phyloP scores from a whole-genome alignment of 306 rosid species.

The Gastrolobium bilobum region DNA sequence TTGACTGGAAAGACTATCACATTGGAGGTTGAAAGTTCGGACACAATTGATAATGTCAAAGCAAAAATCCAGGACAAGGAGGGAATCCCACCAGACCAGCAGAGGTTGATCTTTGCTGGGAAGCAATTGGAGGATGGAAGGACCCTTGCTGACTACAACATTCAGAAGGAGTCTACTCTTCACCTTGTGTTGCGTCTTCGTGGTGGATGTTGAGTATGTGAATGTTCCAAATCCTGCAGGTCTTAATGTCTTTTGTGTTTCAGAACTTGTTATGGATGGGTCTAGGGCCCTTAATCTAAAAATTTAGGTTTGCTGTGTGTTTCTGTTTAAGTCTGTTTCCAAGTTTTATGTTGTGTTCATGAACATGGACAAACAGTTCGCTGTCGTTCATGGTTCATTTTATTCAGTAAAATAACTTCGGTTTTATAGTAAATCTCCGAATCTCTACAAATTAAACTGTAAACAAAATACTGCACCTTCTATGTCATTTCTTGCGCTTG shows the following conservation, averaged over 20 bases:
- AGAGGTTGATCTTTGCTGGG: conserved; percentile 42
- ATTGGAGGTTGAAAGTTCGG: conserved; percentile 31
- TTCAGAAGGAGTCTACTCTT: conserved; percentile 47
- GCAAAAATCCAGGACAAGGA: conserved; percentile 41
- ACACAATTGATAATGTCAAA: conserved; percentile 28
- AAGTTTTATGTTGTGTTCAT: neutral
- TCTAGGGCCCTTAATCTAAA: neutral
- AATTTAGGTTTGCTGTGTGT: neutral
- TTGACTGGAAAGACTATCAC: conserved; percentile 34
- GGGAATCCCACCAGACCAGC: conserved; percentile 41
- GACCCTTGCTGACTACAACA: conserved; percentile 42
- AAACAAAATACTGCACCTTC: too few relatives aligned
- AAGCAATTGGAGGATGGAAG: conserved; percentile 44
- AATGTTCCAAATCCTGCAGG: neutral
- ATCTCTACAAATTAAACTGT: too few relatives aligned
- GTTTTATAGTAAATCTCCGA: too few relatives aligned
- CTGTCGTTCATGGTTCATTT: too few relatives aligned
- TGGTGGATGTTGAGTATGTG: conserved; percentile 25
- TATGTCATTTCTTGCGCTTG: too few relatives aligned
- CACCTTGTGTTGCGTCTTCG: conserved; percentile 45
- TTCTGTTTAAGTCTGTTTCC: neutral
- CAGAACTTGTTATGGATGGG: neutral
- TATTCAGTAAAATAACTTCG: too few relatives aligned
- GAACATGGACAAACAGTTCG: too few relatives aligned
- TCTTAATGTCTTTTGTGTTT: neutral